A percentile compares a stretch with the other conserved stretches of the same genome.
phyloP scores from a whole-genome alignment of 2,329 filamentous ascomycete species.

The Bipolaris oryzae region DNA sequence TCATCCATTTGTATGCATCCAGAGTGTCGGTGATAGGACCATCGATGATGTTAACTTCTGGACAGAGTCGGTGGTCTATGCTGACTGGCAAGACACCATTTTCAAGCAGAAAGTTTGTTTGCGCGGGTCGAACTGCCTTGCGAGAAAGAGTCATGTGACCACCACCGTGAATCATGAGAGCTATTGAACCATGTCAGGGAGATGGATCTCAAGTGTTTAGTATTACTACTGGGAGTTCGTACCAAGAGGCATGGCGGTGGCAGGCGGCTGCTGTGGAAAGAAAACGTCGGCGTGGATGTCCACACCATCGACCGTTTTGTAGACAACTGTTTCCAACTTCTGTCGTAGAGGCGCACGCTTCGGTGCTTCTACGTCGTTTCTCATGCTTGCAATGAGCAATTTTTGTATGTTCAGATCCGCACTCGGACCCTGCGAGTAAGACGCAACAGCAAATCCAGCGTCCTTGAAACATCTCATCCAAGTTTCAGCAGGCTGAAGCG shows the following conservation, averaged over 20 bases:
- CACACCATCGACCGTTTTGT: conserved; percentile 16
- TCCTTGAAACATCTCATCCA: conserved; percentile 11
- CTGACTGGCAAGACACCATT: conserved; percentile 55
- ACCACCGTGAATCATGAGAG: conserved; percentile 56
- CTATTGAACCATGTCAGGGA: conserved; percentile 27
- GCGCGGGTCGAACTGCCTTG: conserved; percentile 46
- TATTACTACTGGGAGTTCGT: not conserved
- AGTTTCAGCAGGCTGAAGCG: conserved; percentile 5
- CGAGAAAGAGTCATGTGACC: conserved; percentile 51
- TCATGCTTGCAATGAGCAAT: conserved; percentile 7
- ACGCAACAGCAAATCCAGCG: not conserved
- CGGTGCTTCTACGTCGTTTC: not conserved
- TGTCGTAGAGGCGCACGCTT: not conserved
- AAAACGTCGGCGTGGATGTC: conserved; percentile 41
- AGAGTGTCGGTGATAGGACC: conserved; percentile 56
- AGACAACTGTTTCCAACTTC: conserved; percentile 11
- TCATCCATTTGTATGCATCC: conserved; percentile 33
- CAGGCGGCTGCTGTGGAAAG: conserved; percentile 27
- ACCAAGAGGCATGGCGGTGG: conserved; percentile 11
- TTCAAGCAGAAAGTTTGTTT: conserved; percentile 48
- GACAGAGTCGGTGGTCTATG: conserved; percentile 59
- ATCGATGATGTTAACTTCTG: conserved; percentile 53
- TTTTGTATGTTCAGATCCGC: not conserved
- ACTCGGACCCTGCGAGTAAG: conserved; percentile 1
- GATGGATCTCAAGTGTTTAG: not conserved